Percentiles rank a stretch among this genome's conserved stretches.
These are phyloP conservation scores for Rhizophagus sp. DNA, from an alignment of 192 early-diverging fungal species.

Conservation along the genomic window DNA sequence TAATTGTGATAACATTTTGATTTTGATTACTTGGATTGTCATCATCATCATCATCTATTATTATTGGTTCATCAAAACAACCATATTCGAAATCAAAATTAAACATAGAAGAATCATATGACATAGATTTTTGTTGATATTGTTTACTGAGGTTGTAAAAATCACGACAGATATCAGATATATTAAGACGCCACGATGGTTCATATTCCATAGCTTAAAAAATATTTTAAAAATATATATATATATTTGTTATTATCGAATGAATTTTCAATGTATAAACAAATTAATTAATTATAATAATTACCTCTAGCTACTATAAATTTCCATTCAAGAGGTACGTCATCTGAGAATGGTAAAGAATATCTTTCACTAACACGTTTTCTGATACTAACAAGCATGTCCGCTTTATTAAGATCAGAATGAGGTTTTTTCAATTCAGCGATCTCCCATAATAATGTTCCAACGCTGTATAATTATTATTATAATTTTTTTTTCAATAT, in stretches of 20 bases:
- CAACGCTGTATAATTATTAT: background rate
- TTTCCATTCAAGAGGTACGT: background rate
- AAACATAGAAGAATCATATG: too few species aligned
- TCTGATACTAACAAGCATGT: background rate
- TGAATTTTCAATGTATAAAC: background rate
- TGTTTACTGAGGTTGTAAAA: too few species aligned
- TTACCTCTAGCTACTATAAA: background rate
- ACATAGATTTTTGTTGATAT: too few species aligned
- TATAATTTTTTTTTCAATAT: too few species aligned
- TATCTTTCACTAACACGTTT: background rate
- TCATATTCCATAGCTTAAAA: too few species aligned
- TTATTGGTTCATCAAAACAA: background rate
- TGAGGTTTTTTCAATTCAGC: slow-evolving; percentile 4
- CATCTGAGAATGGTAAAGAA: background rate
- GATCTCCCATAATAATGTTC: slow-evolving; percentile 19
- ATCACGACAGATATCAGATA: too few species aligned
- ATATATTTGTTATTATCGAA: background rate
- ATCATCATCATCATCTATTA: background rate
- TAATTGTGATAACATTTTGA: background rate
- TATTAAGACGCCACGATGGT: too few species aligned
- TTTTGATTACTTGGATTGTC: background rate
- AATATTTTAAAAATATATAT: too few species aligned
- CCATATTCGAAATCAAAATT: too few species aligned
- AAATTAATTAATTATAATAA: background rate
- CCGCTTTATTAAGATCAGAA: background rate